phyloP scores from a whole-genome alignment of 2,329 filamentous ascomycete genomes.

The Knoxdaviesia capensis region DNA sequence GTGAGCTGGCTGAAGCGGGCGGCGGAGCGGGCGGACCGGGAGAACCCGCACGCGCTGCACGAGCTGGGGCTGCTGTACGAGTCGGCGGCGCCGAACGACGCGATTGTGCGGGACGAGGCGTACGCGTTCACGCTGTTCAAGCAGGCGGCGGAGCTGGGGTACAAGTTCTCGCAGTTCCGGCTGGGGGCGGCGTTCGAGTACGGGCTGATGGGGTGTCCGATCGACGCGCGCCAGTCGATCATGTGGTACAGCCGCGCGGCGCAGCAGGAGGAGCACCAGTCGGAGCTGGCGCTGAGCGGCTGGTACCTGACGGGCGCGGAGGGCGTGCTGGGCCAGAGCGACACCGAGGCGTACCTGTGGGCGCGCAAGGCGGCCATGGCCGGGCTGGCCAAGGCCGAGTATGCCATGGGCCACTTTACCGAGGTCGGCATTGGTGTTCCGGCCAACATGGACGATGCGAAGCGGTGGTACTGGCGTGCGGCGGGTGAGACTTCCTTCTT shows the following conservation, averaged over 20 bases:
- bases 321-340: slow-evolving; percentile 73
- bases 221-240: slow-evolving; percentile 72
- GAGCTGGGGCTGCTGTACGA: slow-evolving; percentile 56
- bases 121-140: slow-evolving; percentile 70
- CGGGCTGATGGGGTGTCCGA: slow-evolving; percentile 59
- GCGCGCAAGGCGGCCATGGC: slow-evolving; percentile 80
- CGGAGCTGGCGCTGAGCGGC: slow-evolving; percentile 66
- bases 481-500: slow-evolving; percentile 48
- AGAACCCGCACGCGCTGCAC: slow-evolving; percentile 90
- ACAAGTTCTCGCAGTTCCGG: slow-evolving; percentile 87
- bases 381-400: slow-evolving; percentile 82
- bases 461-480: slow-evolving; percentile 94
- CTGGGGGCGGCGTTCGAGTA: slow-evolving; percentile 82
- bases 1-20: slow-evolving; percentile 86
- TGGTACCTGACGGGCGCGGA: slow-evolving; percentile 91
- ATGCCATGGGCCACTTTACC: slow-evolving; percentile 85
- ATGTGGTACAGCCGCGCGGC: slow-evolving; percentile 88
- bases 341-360: slow-evolving; percentile 95
- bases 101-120: slow-evolving; percentile 58
- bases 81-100: slow-evolving; percentile 44
- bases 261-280: slow-evolving; percentile 83
- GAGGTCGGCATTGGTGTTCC: slow-evolving; percentile 83
- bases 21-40: slow-evolving; percentile 65
- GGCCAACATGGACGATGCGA: slow-evolving; percentile 80
- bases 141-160: slow-evolving; percentile 71